Percentiles rank a stretch among this genome's conserved stretches.
These are phyloP conservation scores for Fraxinus latifolia DNA, from an alignment of 305 asterid species.

Conservation along the genomic window DNA sequence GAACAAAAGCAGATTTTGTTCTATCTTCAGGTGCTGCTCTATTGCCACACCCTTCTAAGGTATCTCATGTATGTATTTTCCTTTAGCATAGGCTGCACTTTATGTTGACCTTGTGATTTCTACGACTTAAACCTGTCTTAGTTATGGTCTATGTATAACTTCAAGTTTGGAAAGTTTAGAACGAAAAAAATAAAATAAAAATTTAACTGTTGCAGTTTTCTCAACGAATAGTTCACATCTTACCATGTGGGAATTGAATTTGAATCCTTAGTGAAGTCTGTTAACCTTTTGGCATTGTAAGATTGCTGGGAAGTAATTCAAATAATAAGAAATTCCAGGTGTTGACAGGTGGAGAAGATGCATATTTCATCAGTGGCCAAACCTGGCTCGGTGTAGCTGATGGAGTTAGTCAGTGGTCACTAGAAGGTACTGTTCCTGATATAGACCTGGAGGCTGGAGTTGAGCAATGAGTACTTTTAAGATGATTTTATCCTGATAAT, in stretches of 20 bases:
- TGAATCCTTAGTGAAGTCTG: not conserved
- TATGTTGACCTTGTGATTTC: not conserved
- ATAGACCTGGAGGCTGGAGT: not conserved
- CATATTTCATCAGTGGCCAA: constrained; percentile 58
- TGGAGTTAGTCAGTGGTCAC: constrained; percentile 82
- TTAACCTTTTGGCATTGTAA: constrained; percentile 19
- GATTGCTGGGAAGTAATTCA: constrained; percentile 46
- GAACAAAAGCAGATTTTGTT: constrained; percentile 38
- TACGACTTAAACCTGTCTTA: not conserved
- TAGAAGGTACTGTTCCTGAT: constrained; percentile 49
- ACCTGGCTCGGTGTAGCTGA: constrained; percentile 93
- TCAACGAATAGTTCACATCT: not conserved
- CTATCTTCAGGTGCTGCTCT: constrained; percentile 75
- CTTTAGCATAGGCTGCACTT: constrained; percentile 10
- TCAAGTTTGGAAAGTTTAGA: not conserved
- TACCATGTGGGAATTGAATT: not conserved
- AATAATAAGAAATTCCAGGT: constrained; percentile 75
- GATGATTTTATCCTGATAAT: not conserved
- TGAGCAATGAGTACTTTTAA: not conserved
- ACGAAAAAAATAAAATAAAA: not conserved
- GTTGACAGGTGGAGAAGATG: constrained; percentile 98
- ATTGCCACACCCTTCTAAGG: constrained; percentile 84
- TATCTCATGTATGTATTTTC: constrained; percentile 27
- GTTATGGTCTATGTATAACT: not conserved
- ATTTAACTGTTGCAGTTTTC: not conserved